These are phyloP conservation scores for Metschnikowia shivogae DNA, from an alignment of 805 yeast genomes.

Conservation along the genomic window DNA sequence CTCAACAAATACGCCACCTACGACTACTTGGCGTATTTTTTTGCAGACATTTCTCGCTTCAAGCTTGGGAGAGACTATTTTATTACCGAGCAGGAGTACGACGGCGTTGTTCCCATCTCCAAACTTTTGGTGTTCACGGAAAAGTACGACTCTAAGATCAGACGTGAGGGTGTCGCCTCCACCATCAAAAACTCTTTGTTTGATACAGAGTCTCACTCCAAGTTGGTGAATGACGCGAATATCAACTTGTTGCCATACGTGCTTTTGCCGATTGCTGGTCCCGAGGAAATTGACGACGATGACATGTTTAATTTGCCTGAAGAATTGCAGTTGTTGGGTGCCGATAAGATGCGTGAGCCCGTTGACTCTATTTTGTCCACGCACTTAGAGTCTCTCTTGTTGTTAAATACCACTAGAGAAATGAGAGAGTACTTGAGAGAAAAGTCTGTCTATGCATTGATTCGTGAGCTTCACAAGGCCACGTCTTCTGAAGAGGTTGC, in stretches of 20 bases:
- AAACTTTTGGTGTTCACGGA: conserved; percentile 81
- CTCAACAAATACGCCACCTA: conserved; percentile 69
- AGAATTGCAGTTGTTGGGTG: conserved; percentile 73
- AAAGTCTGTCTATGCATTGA: conserved; percentile 79
- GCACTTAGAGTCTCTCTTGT: conserved; percentile 74
- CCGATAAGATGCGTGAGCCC: conserved; percentile 76
- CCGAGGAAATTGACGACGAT: conserved; percentile 73
- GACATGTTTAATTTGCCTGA: conserved; percentile 87
- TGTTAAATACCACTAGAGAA: conserved; percentile 69
- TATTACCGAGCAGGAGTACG: conserved; percentile 66
- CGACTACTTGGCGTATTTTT: conserved; percentile 82
- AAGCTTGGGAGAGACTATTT: conserved; percentile 72
- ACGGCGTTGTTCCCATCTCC: conserved; percentile 72
- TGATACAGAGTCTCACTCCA: conserved; percentile 65
- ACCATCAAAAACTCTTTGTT: conserved; percentile 87
- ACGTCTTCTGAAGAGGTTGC: conserved; percentile 41
- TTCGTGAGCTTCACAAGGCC: conserved; percentile 79
- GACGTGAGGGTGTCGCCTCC: conserved; percentile 91
- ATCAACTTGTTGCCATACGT: conserved; percentile 79
- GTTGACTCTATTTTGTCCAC: conserved; percentile 57
- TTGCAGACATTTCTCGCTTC: conserved; percentile 85
- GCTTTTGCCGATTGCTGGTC: conserved; percentile 74
- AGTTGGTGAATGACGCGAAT: conserved; percentile 53
- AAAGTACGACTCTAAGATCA: conserved; percentile 65
- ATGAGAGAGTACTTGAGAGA: conserved; percentile 74